A percentile compares a stretch with the other conserved stretches of the same genome.
Evolutionary conservation across 2,329 filamentous ascomycete species (phyloP).

Genomic region (Talaromyces marneffei): DNA sequence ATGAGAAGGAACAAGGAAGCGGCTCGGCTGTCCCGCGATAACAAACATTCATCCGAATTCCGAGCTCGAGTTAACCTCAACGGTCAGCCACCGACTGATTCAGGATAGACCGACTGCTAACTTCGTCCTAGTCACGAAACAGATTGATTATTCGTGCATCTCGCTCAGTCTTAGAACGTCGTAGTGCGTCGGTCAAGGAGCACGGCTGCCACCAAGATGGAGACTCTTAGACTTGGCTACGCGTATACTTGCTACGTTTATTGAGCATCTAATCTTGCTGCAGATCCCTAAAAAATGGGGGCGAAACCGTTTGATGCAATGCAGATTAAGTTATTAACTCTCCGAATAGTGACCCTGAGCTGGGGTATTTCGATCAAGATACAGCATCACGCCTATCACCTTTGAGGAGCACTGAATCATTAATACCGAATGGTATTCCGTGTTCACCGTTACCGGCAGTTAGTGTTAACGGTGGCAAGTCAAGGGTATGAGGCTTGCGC

Average conservation of each 20-base stretch:
- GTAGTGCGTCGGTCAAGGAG: no score
- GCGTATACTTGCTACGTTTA: not conserved
- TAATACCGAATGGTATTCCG: not conserved
- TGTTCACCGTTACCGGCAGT: no score
- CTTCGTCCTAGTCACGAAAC: not conserved
- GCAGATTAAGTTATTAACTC: not conserved
- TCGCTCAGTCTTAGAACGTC: not conserved
- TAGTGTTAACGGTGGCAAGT: not conserved
- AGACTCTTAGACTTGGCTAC: not conserved
- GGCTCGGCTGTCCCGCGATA: not conserved
- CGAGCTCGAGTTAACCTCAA: not conserved
- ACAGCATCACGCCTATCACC: not conserved
- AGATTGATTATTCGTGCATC: not conserved
- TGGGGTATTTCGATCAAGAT: not conserved
- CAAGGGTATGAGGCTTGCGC: not conserved
- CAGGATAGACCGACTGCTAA: not conserved
- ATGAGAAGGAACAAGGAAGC: not conserved
- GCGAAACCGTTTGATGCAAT: not conserved
- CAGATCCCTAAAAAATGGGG: not conserved
- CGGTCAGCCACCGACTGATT: not conserved
- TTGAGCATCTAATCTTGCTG: not conserved
- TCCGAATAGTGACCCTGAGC: not conserved
- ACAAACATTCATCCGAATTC: not conserved
- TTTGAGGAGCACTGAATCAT: not conserved
- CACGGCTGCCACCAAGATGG: not conserved